Conservation (phyloP, 805 yeast genomes). For the Metschnikowia cubensis region DNA sequence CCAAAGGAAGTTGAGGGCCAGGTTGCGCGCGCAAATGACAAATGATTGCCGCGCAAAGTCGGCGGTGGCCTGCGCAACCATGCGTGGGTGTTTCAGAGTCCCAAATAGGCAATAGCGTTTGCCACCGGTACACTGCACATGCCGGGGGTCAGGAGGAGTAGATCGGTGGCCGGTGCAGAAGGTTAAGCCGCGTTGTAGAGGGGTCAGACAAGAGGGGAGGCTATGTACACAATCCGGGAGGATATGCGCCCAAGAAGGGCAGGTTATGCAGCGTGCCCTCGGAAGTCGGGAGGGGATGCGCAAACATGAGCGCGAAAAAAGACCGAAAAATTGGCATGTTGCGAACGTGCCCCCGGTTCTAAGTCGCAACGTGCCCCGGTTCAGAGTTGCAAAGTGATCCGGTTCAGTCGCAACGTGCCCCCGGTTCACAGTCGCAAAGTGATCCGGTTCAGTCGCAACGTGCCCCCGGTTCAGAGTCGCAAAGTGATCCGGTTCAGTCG, state of each 20-base stretch:
- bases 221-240: too few species aligned
- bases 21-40: too few species aligned
- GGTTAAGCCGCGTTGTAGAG: background rate
- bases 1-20: background rate
- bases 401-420: too few species aligned
- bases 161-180: background rate
- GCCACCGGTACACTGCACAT: too few species aligned
- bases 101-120: background rate
- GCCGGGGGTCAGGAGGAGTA: too few species aligned
- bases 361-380: too few species aligned
- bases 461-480: too few species aligned
- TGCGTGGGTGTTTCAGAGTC: background rate
- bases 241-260: background rate
- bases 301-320: background rate
- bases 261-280: slow-evolving; percentile 1
- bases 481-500: too few species aligned
- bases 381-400: too few species aligned
- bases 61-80: background rate
- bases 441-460: too few species aligned
- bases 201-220: too few species aligned
- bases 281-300: background rate
- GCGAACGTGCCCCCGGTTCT: background rate
- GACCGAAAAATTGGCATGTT: background rate
- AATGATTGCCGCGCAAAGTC: background rate
- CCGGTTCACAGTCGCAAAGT: too few species aligned